Percentiles rank a stretch among this genome's conserved stretches.
These are phyloP conservation scores for Stromatinia cepivora DNA, from an alignment of 2,329 filamentous ascomycete genomes.

Conservation along the genomic window DNA sequence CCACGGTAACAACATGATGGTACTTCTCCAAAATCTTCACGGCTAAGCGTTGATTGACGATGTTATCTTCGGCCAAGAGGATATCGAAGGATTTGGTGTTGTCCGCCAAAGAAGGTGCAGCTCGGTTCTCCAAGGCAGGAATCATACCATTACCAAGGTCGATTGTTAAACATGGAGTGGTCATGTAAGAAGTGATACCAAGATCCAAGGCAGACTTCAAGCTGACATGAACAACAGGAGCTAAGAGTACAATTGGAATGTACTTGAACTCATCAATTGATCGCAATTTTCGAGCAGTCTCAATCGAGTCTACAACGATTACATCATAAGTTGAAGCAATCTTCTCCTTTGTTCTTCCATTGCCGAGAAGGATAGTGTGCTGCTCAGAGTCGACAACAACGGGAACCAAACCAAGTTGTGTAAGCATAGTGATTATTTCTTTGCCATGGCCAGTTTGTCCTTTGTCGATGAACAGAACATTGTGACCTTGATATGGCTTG, in stretches of 20 bases:
- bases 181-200: conserved; percentile 99
- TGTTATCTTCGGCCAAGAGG: conserved; percentile 92
- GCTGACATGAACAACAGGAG: conserved; percentile 84
- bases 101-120: conserved; percentile 86
- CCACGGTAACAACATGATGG: conserved; percentile 87
- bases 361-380: conserved; percentile 54
- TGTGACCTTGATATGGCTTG: conserved; percentile 86
- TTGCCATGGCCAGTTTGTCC: conserved; percentile 74
- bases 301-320: conserved; percentile 91
- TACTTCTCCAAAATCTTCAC: conserved; percentile 98
- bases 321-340: conserved; percentile 70
- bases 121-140: conserved; percentile 88
- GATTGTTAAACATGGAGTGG: conserved; percentile 89
- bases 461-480: conserved; percentile 93
- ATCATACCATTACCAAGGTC: conserved; percentile 96
- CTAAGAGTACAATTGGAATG: conserved; percentile 89
- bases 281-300: conserved; percentile 81
- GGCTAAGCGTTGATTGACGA: conserved; percentile 92
- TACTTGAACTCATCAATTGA: conserved; percentile 96
- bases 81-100: conserved; percentile 96
- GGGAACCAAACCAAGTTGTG: conserved; percentile 75
- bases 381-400: conserved; percentile 80
- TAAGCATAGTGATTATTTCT: conserved; percentile 77
- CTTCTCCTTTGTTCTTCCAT: conserved; percentile 50
- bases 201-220: conserved; percentile 92